Evolutionary conservation across 2,329 filamentous ascomycete species (phyloP), one percentile per base, ranked within the genome.

Genomic region (Ilyonectria destructans): DNA sequence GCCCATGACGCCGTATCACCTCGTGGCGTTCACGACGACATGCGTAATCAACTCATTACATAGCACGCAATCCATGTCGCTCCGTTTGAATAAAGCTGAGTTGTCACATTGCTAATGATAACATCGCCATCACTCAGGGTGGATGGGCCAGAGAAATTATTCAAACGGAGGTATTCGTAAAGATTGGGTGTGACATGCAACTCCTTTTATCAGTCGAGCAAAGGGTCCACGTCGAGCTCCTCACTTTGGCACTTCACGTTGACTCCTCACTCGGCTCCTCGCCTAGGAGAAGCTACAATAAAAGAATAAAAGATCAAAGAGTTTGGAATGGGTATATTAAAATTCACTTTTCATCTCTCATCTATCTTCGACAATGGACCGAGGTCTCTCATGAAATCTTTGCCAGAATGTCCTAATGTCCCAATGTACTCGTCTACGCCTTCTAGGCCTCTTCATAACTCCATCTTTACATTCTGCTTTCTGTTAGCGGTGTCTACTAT

Each of bases 261-360:
- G 23, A 23, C 23, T 23, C 23, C 23, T 23, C 3, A 23, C 3
- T 23, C 23, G 23, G 26, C 31, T 37, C n/a, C n/a, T 26, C 33
- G 13, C 3, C 10, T 35, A 12, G 13, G 29, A 17, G n/a, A 35
- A 21, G 9, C 31, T 35, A 10, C 10, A 35, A 21, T 49, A 7
- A 35, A 17, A 33, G 21, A 35, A 21, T 49, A 7, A 35, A 17
- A 33, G 21, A 23, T 49, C 45, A 52, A 48, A 19, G 23, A 48
- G 65, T 58, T 26, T 67, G 66, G 59, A 67, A 68, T 70, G 74
- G 74, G 75, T 77, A 77, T 77, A 77, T 77, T 77, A 69, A 59
- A 62, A 54, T 65, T 48, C 67, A 74, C 68, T 75, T 74, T 43
- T 43, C 40, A n/a, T 58, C 62, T 74, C 64, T 75, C 67, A 58